Conservation (phyloP, 371 early-diverging fungal species). For the Cokeromyces recurvatus region DNA sequence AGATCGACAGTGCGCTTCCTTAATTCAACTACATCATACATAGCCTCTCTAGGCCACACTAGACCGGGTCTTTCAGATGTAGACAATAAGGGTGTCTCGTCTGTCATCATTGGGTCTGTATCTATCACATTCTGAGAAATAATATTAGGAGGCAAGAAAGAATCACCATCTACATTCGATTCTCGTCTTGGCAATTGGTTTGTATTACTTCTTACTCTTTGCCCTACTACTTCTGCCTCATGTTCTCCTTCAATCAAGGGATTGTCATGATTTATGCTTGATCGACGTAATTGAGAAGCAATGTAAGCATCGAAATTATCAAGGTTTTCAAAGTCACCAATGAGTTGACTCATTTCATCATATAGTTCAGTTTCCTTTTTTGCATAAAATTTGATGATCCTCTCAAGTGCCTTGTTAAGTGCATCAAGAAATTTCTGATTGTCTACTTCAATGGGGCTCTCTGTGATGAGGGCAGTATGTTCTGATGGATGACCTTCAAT, state of each 20-base stretch:
- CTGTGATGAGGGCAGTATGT: constrained; percentile 32
- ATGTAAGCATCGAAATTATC: background rate
- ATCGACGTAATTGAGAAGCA: constrained; percentile 4
- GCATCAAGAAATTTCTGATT: constrained; percentile 62
- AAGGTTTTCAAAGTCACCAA: constrained; percentile 33
- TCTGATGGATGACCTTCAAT: constrained; percentile 35
- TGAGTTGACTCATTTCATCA: constrained; percentile 51
- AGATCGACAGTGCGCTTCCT: constrained; percentile 54
- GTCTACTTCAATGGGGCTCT: constrained; percentile 33
- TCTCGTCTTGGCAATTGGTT: constrained; percentile 36
- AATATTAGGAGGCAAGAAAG: constrained; percentile 40
- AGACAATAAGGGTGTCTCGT: background rate
- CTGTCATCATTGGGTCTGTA: constrained; percentile 18
- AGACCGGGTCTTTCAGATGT: constrained; percentile 1
- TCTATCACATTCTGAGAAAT: constrained; percentile 36
- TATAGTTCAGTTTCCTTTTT: constrained; percentile 79
- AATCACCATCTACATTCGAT: constrained; percentile 32
- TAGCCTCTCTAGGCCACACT: constrained; percentile 19
- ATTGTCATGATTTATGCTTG: background rate
- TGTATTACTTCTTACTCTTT: constrained; percentile 11
- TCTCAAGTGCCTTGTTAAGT: constrained; percentile 76
- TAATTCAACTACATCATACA: constrained; percentile 41
- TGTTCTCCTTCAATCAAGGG: background rate
- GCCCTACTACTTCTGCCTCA: background rate
- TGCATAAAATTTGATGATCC: constrained; percentile 76